Percentiles rank a stretch among this genome's conserved stretches.
Conservation (phyloP, 2,329 filamentous ascomycete genomes). For the Sphaerulina vaccinii region DNA sequence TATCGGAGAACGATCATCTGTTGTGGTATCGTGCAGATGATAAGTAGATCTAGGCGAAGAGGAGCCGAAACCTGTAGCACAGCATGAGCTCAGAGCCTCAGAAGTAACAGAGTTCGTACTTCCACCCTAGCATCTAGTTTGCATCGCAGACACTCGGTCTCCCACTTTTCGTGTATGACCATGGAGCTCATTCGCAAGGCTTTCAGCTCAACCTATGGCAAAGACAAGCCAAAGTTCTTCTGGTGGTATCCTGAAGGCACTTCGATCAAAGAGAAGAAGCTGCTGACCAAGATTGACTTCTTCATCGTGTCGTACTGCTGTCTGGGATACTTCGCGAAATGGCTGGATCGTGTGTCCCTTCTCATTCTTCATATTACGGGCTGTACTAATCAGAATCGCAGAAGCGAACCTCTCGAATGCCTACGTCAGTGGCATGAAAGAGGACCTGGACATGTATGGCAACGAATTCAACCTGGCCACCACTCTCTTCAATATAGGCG, state of each 20-base stretch:
- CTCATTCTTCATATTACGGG: background rate
- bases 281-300: constrained; percentile 25
- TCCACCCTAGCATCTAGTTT: no score
- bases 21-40: no score
- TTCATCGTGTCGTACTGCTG: constrained; percentile 24
- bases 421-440: constrained; percentile 45
- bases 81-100: no score
- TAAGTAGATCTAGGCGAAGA: no score
- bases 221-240: constrained; percentile 19
- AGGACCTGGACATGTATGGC: constrained; percentile 40
- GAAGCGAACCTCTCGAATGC: constrained; percentile 44
- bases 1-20: no score
- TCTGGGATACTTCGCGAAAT: constrained; percentile 22
- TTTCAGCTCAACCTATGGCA: constrained; percentile 19
- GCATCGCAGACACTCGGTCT: no score
- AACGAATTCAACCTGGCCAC: constrained; percentile 40
- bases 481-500: constrained; percentile 29
- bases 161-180: no score
- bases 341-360: constrained; percentile 17
- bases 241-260: constrained; percentile 25
- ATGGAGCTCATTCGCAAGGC: constrained; percentile 17
- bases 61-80: no score
- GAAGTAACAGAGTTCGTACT: no score
- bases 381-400: constrained; percentile 14
- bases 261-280: constrained; percentile 15